A percentile compares a stretch with the other conserved stretches of the same genome.
These are phyloP conservation scores for Posidonia australis DNA, from an alignment of 106 monocot species.

Conservation along the genomic window DNA sequence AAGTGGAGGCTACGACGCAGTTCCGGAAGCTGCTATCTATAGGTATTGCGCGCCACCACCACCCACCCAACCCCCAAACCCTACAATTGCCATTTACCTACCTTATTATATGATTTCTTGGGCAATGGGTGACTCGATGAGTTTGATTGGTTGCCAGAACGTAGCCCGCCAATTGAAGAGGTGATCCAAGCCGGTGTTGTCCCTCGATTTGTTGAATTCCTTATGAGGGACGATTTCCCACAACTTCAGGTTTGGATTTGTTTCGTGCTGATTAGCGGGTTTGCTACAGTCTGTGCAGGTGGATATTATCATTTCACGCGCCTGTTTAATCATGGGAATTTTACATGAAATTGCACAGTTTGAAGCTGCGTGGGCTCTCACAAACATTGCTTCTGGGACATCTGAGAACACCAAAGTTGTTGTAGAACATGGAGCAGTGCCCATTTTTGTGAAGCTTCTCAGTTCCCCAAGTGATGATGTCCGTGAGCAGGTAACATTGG, in stretches of 20 bases:
- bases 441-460: slow-evolving; percentile 61
- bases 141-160: slow-evolving; percentile 18
- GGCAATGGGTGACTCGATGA: not conserved
- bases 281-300: too few species aligned
- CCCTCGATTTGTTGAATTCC: slow-evolving; percentile 16
- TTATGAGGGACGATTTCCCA: slow-evolving; percentile 25
- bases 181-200: slow-evolving; percentile 22
- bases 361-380: slow-evolving; percentile 70
- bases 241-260: slow-evolving; percentile 20
- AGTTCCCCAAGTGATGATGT: slow-evolving; percentile 51
- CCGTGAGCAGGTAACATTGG: slow-evolving; percentile 73
- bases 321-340: not conserved
- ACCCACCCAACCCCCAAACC: too few species aligned
- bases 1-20: slow-evolving; percentile 28
- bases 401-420: slow-evolving; percentile 68
- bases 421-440: slow-evolving; percentile 61
- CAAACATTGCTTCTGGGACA: slow-evolving; percentile 65
- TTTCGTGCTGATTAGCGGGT: not conserved
- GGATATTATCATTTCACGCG: not conserved
- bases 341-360: slow-evolving; percentile 19
- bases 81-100: not conserved
- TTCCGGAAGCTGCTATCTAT: slow-evolving; percentile 33
- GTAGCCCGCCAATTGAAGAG: slow-evolving; percentile 49
- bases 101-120: not conserved
- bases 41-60: slow-evolving; percentile 10